Conservation (phyloP, 345 rosid species). For the Bruguiera sexangula region DNA sequence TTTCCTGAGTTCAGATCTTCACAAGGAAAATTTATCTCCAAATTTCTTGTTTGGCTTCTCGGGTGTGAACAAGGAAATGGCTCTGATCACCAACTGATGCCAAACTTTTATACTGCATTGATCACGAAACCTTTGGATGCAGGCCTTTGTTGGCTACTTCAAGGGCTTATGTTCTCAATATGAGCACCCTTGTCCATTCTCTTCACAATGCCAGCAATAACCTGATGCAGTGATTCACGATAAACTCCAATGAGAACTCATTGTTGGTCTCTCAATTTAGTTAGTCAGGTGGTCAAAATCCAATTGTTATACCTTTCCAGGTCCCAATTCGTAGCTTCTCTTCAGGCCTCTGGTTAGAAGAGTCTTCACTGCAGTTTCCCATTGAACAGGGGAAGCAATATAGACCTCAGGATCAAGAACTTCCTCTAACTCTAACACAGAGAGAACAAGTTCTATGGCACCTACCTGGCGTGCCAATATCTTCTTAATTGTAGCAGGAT, state of each 20-base stretch:
- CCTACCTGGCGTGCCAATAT: conserved; percentile 76
- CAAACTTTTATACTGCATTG: not conserved
- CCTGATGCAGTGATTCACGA: conserved; percentile 41
- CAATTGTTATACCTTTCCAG: conserved; percentile 70
- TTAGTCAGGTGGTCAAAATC: too few relatives aligned
- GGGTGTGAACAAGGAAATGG: not conserved
- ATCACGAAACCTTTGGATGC: not conserved
- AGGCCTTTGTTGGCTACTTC: conserved; percentile 10
- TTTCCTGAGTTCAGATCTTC: too few relatives aligned
- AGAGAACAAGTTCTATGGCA: not conserved
- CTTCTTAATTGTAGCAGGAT: conserved; percentile 82
- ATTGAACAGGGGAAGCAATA: conserved; percentile 81
- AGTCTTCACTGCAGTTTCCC: conserved; percentile 90
- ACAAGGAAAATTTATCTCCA: too few relatives aligned
- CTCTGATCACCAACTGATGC: not conserved
- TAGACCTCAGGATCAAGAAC: not conserved
- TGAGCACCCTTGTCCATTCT: conserved; percentile 75
- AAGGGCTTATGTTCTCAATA: conserved; percentile 68
- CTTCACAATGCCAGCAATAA: conserved; percentile 92
- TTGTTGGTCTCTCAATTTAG: not conserved
- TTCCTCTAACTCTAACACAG: not conserved
- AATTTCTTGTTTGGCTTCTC: too few relatives aligned
- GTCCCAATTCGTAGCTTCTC: conserved; percentile 90
- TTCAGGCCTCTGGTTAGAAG: conserved; percentile 68
- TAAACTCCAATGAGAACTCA: not conserved